Base-by-base conservation (phyloP, 495 filamentous ascomycete genomes). In the Penicillium antarcticum region DNA sequence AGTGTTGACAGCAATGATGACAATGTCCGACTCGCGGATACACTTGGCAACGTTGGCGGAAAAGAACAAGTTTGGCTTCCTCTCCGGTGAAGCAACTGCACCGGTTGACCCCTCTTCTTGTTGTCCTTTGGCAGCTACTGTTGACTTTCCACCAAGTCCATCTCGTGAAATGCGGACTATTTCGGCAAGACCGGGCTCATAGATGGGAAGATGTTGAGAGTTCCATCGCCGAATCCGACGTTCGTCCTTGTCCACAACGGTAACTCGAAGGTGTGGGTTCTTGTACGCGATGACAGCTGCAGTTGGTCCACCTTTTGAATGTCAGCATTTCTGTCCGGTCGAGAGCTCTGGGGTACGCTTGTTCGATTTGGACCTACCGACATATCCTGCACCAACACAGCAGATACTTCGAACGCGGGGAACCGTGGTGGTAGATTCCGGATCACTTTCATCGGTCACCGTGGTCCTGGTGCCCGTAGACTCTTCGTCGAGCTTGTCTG, bases 1-100 rank as follows among this genome's bases (percentile, higher is more conserved):
- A 1, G 88, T 92, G 60, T 90, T 87, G 33, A 92, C 87, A 5
- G 84, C 81, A 42, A 91, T 80, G 38, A 92, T 80, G 46, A 91
- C 79, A 21, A 89, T 70, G 53, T 91, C 87, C 0, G 88, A 85
- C 36, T 82, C 75, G 5, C 59, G 61, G 36, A 92, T 87, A 5
- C 71, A 76, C 19, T 63, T 68, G 33, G 75, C 77, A 3, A 88
- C 73, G 23, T 86, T 74, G n/a, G 79, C 84, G 1, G 85, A 82
- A 65, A 92, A 91, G 51, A 85, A 76, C 10, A 90, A 69, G 58
- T 88, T 91, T 9, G 51, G 46, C 5, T 40, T 38, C 12, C 56
- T 41, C 5, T 13, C 14, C 14, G 19, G 2, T 13, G 9, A 13
- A 12, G 18, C 8, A 24, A 5, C 38, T 23, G 38, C 3, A 4